These are phyloP conservation scores for Amylocarpus encephaloides DNA, from an alignment of 2,329 filamentous ascomycete species.

Conservation along the genomic window DNA sequence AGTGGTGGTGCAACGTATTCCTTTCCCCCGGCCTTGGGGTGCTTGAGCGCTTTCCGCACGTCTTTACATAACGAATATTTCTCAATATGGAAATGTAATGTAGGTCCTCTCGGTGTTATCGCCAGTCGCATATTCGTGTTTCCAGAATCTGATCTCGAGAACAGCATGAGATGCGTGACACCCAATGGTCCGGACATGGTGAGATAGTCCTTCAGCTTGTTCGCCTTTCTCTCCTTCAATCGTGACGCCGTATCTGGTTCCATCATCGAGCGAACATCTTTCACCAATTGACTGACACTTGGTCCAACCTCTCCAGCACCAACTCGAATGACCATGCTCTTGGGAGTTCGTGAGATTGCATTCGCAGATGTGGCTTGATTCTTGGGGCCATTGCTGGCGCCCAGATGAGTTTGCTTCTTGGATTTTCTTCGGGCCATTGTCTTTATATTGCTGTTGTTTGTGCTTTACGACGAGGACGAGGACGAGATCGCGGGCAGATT, in stretches of 20 bases:
- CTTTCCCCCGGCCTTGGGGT: constrained; percentile 74
- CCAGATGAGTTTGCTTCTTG: constrained; percentile 84
- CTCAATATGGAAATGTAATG: constrained; percentile 88
- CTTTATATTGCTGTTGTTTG: constrained; percentile 15
- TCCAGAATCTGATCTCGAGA: constrained; percentile 81
- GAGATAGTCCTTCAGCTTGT: constrained; percentile 85
- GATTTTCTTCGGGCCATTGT: constrained; percentile 72
- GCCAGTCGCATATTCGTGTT: constrained; percentile 90
- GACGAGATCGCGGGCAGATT: constrained; percentile 18
- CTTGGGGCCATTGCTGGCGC: constrained; percentile 48
- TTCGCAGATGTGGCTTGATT: constrained; percentile 54
- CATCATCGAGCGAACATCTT: constrained; percentile 90
- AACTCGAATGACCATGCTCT: constrained; percentile 97
- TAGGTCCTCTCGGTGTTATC: constrained; percentile 83
- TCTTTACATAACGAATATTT: constrained; percentile 94
- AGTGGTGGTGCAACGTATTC: constrained; percentile 81
- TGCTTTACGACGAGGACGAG: background rate
- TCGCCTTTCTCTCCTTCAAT: constrained; percentile 81
- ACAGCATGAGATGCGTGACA: constrained; percentile 86
- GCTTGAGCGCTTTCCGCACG: constrained; percentile 74
- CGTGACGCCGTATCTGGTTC: constrained; percentile 88
- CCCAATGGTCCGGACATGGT: constrained; percentile 93
- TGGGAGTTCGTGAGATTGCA: constrained; percentile 60
- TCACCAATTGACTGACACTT: constrained; percentile 83
- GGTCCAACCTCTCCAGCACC: constrained; percentile 89